These are phyloP conservation scores for Colletotrichum orchidophilum DNA, from an alignment of 2,329 filamentous ascomycete species.

Conservation along the genomic window DNA sequence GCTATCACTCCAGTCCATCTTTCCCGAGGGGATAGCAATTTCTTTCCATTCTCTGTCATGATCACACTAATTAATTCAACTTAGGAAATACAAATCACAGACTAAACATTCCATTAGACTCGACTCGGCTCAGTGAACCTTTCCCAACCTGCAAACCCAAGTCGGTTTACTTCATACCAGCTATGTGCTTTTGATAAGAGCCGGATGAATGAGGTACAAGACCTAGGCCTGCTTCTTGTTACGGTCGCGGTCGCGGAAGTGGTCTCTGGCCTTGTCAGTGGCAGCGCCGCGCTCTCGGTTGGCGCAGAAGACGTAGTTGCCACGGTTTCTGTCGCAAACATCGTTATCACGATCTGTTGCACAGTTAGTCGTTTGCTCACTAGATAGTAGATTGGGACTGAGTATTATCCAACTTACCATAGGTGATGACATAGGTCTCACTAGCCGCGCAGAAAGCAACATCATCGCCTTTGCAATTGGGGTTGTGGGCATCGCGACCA, in stretches of 20 bases:
- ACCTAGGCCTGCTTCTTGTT: not conserved
- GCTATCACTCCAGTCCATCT: too few species aligned
- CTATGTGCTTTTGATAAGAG: not conserved
- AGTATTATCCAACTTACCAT: slow-evolving; percentile 1
- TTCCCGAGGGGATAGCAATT: not conserved
- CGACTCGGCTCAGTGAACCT: not conserved
- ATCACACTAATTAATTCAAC: not conserved
- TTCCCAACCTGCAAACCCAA: not conserved
- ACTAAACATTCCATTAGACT: not conserved
- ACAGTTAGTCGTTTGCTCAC: not conserved
- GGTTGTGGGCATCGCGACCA: slow-evolving; percentile 12
- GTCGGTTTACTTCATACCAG: not conserved
- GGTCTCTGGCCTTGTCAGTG: slow-evolving; percentile 22
- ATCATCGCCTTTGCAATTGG: slow-evolving; percentile 21
- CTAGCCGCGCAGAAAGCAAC: slow-evolving; percentile 23
- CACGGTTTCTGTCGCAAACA: slow-evolving; percentile 6
- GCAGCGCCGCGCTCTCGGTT: slow-evolving; percentile 14
- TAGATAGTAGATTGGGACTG: not conserved
- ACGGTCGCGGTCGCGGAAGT: slow-evolving; percentile 12
- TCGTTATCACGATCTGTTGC: slow-evolving; percentile 7
- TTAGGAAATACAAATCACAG: not conserved
- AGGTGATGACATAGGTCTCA: slow-evolving; percentile 20
- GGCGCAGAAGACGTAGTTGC: slow-evolving; percentile 30
- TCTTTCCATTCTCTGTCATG: not conserved
- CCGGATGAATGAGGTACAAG: not conserved